Evolutionary conservation across 768 basidiomycete species (phyloP).

Genomic region (Pisolithus albus): DNA sequence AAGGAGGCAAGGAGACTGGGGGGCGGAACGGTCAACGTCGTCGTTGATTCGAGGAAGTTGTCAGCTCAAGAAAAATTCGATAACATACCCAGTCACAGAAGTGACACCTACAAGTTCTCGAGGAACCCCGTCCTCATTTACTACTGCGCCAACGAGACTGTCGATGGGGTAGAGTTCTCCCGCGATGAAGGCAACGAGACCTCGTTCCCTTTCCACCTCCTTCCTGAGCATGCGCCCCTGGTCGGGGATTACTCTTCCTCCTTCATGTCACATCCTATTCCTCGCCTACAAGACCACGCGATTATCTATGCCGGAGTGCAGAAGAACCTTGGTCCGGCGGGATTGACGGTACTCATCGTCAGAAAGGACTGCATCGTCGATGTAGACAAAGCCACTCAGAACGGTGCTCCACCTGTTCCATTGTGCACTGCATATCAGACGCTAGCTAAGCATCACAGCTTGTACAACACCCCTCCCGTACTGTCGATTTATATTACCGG

Average conservation of each 20-base stretch:
- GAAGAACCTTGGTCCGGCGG: conserved; percentile 96
- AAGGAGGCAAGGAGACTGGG: conserved; percentile 75
- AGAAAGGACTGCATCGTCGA: conserved; percentile 92
- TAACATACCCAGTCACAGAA: conserved; percentile 65
- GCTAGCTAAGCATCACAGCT: conserved; percentile 62
- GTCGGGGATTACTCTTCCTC: conserved; percentile 95
- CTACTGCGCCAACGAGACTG: conserved; percentile 99
- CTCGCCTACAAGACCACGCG: conserved; percentile 80
- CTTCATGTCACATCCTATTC: conserved; percentile 94
- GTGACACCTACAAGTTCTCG: conserved; percentile 63
- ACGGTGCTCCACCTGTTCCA: conserved; percentile 74
- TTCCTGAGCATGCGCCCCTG: conserved; percentile 61
- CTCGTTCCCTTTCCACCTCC: conserved; percentile 77
- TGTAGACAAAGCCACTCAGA: conserved; percentile 67
- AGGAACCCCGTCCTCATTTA: conserved; percentile 83
- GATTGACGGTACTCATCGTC: conserved; percentile 88
- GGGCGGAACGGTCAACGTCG: conserved; percentile 56
- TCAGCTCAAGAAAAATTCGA: conserved; percentile 65
- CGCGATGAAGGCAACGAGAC: conserved; percentile 44
- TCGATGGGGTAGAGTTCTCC: conserved; percentile 89
- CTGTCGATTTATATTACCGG: conserved; percentile 87
- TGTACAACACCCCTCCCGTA: conserved; percentile 93
- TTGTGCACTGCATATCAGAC: conserved; percentile 77
- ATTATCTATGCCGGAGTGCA: conserved; percentile 96
- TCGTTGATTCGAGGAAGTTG: conserved; percentile 57